Evolutionary conservation across 1,284 basidiomycete genomes (phyloP), one percentile per base, ranked within the genome.

Genomic region (Cutaneotrichosporon cutaneum): DNA sequence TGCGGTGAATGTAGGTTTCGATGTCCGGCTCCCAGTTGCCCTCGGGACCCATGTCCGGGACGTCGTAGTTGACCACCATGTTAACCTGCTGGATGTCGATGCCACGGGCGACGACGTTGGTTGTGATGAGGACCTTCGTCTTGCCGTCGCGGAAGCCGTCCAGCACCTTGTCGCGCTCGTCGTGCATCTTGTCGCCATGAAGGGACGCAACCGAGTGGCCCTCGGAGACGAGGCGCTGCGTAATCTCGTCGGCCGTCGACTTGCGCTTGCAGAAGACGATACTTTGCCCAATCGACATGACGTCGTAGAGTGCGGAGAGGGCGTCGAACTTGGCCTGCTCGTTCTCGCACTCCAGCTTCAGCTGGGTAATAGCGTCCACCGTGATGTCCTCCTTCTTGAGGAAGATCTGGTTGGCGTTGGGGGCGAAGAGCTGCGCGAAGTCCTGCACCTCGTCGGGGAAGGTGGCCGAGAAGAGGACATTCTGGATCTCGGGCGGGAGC

Each of bases 1-100:
- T 99, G 67, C 96, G 88, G 81, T 99, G 96, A 61, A 99, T 88
- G 77, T 99, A 99, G 0, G 95, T 99, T 82, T 99, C 96, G 33
- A 94, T 83, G 77, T 99, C 96, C 0, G 94, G 92, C 64, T 76
- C 67, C 78, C 58, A 72, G 27, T 60, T 54, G 21, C 68, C 68
- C 24, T 82, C 82, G 26, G 80, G 76, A 24, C 80, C 80, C 81
- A 92, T 85, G 68, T 92, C 83, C 0, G 96, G 96, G 56, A 99
- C 85, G 78, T 99, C 96, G 77, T 99, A 99, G 82, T 99, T 98
- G 75, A 95, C 90, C 22, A 96, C 93, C 91, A 97, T 94, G 82
- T 98, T 99, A 68, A 99, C 96, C 82, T 98, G 95, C 68, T 93
- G 85, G 72, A 99, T 97, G 76, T 99, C 96, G 82, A 99, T 99